Percentiles rank a stretch among this genome's conserved stretches.
Evolutionary conservation across 441 rosid genomes (phyloP).

Genomic region (Pelargonium exstipulatum): DNA sequence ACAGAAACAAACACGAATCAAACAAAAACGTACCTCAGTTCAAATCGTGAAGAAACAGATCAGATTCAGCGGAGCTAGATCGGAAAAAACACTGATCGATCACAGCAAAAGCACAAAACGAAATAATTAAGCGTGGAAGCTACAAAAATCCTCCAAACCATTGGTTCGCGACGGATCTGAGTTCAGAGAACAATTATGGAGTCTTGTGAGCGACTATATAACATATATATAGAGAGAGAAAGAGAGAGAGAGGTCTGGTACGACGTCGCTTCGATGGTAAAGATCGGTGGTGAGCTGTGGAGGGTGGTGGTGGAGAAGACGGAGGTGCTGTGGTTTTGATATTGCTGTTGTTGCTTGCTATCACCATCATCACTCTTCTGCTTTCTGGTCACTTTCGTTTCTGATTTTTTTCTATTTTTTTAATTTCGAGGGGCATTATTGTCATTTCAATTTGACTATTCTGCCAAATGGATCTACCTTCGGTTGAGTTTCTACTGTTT

Average conservation of each 20-base stretch:
- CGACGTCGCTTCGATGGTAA: neutral
- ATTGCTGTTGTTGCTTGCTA: constrained; percentile 1
- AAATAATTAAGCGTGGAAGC: neutral
- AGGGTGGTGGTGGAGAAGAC: constrained; percentile 1
- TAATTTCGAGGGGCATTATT: neutral
- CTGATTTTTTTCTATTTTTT: neutral
- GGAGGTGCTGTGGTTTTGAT: constrained; percentile 5
- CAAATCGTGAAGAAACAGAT: neutral
- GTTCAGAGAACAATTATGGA: neutral
- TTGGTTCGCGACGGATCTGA: constrained; percentile 2
- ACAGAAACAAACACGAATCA: neutral
- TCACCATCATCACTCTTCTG: constrained; percentile 11
- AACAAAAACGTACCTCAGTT: neutral
- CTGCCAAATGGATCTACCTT: too few relatives aligned
- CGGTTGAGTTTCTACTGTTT: too few relatives aligned
- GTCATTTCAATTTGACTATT: neutral
- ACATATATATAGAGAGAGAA: neutral
- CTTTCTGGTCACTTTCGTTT: constrained; percentile 8
- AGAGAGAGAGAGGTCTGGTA: neutral
- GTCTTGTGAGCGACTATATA: neutral
- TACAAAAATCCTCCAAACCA: neutral
- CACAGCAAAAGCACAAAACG: neutral
- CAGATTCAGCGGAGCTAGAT: neutral
- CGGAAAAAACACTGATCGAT: neutral
- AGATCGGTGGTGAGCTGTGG: neutral